Conservation (phyloP, 257 asterid genomes). For the Lycium barbarum region DNA sequence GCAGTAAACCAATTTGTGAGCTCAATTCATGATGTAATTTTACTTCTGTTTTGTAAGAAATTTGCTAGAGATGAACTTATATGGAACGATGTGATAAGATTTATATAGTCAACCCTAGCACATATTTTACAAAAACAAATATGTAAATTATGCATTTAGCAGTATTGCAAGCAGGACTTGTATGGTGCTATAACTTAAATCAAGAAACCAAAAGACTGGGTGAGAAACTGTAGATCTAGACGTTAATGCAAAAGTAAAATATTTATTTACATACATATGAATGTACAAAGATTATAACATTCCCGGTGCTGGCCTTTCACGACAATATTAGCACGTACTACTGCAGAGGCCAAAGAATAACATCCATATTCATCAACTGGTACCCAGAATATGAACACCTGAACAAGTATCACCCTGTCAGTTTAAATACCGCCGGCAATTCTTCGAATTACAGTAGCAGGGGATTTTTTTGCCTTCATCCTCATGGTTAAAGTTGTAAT, state of each 20-base stretch:
- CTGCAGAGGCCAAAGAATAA: conserved; percentile 14
- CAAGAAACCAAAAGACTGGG: not conserved
- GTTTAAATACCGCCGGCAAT: conserved; percentile 63
- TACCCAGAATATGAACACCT: not conserved
- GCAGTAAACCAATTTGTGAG: not conserved
- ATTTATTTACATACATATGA: not conserved
- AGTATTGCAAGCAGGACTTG: not conserved
- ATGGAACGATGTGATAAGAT: not conserved
- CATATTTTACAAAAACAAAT: no score
- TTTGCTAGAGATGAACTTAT: not conserved
- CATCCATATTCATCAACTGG: conserved; percentile 1
- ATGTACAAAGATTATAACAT: conserved; percentile 4
- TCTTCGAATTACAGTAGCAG: conserved; percentile 62
- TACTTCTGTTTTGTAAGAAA: not conserved
- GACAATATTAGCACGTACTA: not conserved
- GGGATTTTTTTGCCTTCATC: conserved; percentile 65
- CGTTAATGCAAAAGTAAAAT: not conserved
- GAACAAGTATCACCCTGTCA: conserved; percentile 32
- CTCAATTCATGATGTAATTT: not conserved
- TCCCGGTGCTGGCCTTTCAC: not conserved
- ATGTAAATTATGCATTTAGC: not conserved
- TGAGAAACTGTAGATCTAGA: not conserved
- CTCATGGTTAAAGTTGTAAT: conserved; percentile 74
- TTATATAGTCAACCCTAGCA: not conserved
- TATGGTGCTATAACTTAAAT: conserved; percentile 5